Evolutionary conservation across 1,284 basidiomycete genomes (phyloP).

Genomic region (Taiwanofungus camphoratus): DNA sequence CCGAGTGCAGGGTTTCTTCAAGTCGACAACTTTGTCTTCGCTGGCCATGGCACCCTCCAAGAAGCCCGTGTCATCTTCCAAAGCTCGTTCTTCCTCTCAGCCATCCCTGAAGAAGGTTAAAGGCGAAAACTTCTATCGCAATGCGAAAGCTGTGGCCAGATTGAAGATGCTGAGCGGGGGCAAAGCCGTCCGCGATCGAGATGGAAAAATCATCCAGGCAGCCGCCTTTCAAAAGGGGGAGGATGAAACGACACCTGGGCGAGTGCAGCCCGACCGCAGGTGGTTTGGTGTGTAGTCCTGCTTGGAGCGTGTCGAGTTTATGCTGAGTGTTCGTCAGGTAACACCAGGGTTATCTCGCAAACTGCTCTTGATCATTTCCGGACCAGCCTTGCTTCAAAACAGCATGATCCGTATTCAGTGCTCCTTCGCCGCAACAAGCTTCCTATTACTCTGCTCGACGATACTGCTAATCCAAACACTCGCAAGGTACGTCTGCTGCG

Average conservation of each 20-base stretch:
- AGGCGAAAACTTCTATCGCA: constrained; percentile 90
- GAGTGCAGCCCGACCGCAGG: constrained; percentile 88
- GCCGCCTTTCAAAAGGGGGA: constrained; percentile 93
- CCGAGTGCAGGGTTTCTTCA: too few species aligned
- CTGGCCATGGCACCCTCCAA: constrained; percentile 52
- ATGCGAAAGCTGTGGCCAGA: constrained; percentile 79
- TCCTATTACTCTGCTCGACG: constrained; percentile 89
- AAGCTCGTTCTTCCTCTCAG: constrained; percentile 44
- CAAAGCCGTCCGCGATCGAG: constrained; percentile 82
- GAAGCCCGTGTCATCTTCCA: constrained; percentile 32
- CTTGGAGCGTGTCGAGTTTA: not conserved
- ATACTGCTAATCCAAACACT: constrained; percentile 71
- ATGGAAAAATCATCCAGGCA: constrained; percentile 87
- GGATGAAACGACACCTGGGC: constrained; percentile 80
- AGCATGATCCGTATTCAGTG: constrained; percentile 92
- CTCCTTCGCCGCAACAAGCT: constrained; percentile 88
- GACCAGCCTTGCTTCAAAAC: constrained; percentile 76
- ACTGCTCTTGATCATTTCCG: constrained; percentile 92
- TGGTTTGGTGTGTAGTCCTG: constrained; percentile 79
- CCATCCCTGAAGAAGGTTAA: constrained; percentile 69
- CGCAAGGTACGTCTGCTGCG: constrained; percentile 57
- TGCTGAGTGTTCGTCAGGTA: constrained; percentile 48
- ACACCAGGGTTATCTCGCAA: constrained; percentile 98
- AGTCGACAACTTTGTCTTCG: too few species aligned
- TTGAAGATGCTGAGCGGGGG: constrained; percentile 91